Conservation (phyloP, 805 yeast genomes). For the Nakazawaea pomicola region DNA sequence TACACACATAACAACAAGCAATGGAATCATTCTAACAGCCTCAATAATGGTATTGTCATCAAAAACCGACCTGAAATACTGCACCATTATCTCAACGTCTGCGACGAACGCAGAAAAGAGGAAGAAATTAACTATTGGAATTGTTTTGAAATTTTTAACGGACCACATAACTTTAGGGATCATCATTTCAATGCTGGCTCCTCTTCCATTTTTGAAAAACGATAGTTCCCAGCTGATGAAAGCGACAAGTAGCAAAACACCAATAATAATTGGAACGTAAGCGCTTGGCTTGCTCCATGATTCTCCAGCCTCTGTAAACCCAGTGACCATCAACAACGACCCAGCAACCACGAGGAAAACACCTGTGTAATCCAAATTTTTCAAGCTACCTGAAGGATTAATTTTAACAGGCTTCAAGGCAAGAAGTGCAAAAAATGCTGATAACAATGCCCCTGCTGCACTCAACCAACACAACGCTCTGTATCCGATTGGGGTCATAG, state of each 20-base stretch:
- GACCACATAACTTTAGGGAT: slow-evolving; percentile 24
- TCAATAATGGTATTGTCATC: slow-evolving; percentile 3
- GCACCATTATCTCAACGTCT: neutral
- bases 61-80: too few relatives aligned
- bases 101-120: neutral
- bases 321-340: slow-evolving; percentile 32
- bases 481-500: slow-evolving; percentile 26
- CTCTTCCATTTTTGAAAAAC: neutral
- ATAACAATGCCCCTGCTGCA: neutral
- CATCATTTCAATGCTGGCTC: slow-evolving; percentile 18
- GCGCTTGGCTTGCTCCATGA: slow-evolving; percentile 35
- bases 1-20: slow-evolving; percentile 15
- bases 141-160: slow-evolving; percentile 20
- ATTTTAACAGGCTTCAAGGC: neutral
- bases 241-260: slow-evolving; percentile 23
- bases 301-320: slow-evolving; percentile 40
- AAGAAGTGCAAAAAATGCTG: neutral
- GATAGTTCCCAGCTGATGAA: slow-evolving; percentile 27
- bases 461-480: slow-evolving; percentile 32
- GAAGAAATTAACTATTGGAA: slow-evolving; percentile 13
- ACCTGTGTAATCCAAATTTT: slow-evolving; percentile 27
- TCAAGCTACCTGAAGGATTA: neutral
- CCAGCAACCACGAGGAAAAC: slow-evolving; percentile 29
- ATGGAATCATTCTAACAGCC: slow-evolving; percentile 16
- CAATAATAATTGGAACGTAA: slow-evolving; percentile 36